phyloP scores from a whole-genome alignment of 2,329 filamentous ascomycete genomes.

The Colletotrichum limetticola region DNA sequence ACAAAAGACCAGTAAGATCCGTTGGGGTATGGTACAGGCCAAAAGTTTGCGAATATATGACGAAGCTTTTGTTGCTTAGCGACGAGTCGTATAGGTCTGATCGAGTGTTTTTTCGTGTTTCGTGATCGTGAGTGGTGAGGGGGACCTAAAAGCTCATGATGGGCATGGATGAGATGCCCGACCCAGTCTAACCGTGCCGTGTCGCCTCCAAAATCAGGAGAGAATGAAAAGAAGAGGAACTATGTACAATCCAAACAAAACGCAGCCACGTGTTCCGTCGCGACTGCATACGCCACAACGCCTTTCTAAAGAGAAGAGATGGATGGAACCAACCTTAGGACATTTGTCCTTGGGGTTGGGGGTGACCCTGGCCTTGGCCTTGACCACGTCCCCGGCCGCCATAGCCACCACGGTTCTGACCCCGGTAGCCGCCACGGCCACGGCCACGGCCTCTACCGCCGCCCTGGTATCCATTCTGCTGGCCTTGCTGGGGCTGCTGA shows the following conservation, averaged over 20 bases:
- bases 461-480: slow-evolving; percentile 45
- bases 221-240: slow-evolving; percentile 28
- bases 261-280: slow-evolving; percentile 25
- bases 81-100: slow-evolving; percentile 26
- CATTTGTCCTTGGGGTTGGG: slow-evolving; percentile 39
- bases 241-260: slow-evolving; percentile 39
- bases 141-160: slow-evolving; percentile 15
- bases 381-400: slow-evolving; percentile 28
- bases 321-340: slow-evolving; percentile 44
- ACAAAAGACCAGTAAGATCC: slow-evolving; percentile 34
- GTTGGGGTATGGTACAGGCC: slow-evolving; percentile 35
- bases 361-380: slow-evolving; percentile 36
- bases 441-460: slow-evolving; percentile 43
- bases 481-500: slow-evolving; percentile 41
- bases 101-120: slow-evolving; percentile 28
- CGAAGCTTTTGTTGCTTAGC: slow-evolving; percentile 28
- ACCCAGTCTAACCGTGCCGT: slow-evolving; percentile 35
- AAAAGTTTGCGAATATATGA: slow-evolving; percentile 35
- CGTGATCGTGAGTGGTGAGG: slow-evolving; percentile 29
- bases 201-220: slow-evolving; percentile 12
- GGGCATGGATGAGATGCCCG: slow-evolving; percentile 28
- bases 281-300: slow-evolving; percentile 29
- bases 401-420: slow-evolving; percentile 30
- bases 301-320: slow-evolving; percentile 34
- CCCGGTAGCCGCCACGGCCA: slow-evolving; percentile 38